These are phyloP conservation scores for Emmonsia crescens DNA, from an alignment of 2,329 filamentous ascomycete species.

Conservation along the genomic window DNA sequence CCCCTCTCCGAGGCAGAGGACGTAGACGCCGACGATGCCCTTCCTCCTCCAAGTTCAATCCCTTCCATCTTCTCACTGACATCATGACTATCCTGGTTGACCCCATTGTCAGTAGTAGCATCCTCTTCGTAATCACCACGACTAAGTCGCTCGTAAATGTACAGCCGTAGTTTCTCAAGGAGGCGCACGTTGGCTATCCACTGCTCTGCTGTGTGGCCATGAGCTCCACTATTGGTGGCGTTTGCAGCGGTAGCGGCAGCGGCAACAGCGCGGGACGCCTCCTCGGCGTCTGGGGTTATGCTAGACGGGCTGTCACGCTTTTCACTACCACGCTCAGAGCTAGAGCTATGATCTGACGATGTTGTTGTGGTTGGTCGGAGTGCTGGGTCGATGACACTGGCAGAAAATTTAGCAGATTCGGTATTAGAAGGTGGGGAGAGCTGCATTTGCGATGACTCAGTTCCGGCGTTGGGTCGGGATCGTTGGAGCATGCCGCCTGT, in stretches of 20 bases:
- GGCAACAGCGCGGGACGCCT: slow-evolving; percentile 17
- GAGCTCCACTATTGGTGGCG: not conserved
- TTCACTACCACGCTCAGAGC: not conserved
- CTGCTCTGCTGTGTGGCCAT: slow-evolving; percentile 32
- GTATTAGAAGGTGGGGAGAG: not conserved
- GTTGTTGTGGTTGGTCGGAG: slow-evolving; percentile 19
- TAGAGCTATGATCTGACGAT: slow-evolving; percentile 1
- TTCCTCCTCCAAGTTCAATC: not conserved
- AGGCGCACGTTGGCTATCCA: slow-evolving; percentile 57
- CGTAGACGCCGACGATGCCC: not conserved
- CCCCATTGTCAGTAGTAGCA: slow-evolving; percentile 12
- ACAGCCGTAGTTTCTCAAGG: slow-evolving; percentile 49
- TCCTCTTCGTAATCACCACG: slow-evolving; percentile 38
- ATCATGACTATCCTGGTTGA: slow-evolving; percentile 5
- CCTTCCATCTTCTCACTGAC: slow-evolving; percentile 4
- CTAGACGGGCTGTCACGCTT: slow-evolving; percentile 1
- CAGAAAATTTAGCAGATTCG: slow-evolving; percentile 21
- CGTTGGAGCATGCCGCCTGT: slow-evolving; percentile 50
- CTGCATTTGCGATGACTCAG: slow-evolving; percentile 7
- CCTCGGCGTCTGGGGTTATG: slow-evolving; percentile 22
- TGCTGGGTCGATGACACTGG: slow-evolving; percentile 34
- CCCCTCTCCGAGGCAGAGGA: not conserved
- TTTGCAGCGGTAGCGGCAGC: slow-evolving; percentile 1
- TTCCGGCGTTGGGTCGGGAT: slow-evolving; percentile 33
- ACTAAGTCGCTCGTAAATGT: slow-evolving; percentile 46